Conservation (phyloP, 768 basidiomycete species). For the Mycena indigotica region DNA sequence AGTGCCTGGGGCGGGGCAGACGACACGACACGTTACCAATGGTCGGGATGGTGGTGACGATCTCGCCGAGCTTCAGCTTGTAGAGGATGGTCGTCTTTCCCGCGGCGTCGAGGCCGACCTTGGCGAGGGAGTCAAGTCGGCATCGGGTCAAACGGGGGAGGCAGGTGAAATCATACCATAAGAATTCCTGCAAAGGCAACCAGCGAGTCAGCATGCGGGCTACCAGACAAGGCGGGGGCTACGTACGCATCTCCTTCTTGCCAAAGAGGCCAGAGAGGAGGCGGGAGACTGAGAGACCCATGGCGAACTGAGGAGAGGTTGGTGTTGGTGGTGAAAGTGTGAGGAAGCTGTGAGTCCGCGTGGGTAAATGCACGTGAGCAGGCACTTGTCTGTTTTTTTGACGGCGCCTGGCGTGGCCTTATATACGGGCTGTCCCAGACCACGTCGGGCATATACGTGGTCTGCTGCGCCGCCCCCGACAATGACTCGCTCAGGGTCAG, state of each 20-base stretch:
- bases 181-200: slow-evolving; percentile 76
- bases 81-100: slow-evolving; percentile 99
- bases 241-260: slow-evolving; percentile 99
- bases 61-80: slow-evolving; percentile 99
- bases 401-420: not conserved
- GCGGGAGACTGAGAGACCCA: slow-evolving; percentile 79
- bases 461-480: not conserved
- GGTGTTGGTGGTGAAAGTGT: not conserved
- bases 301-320: slow-evolving; percentile 34
- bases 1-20: slow-evolving; percentile 16
- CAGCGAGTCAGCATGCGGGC: slow-evolving; percentile 31
- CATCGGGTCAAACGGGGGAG: slow-evolving; percentile 12
- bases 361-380: not conserved
- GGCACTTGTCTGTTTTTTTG: not conserved
- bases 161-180: slow-evolving; percentile 63
- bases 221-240: slow-evolving; percentile 26
- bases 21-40: slow-evolving; percentile 70
- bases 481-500: not conserved
- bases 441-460: slow-evolving; percentile 11
- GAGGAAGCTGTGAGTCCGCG: slow-evolving; percentile 4
- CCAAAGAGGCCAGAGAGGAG: slow-evolving; percentile 87
- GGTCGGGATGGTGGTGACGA: slow-evolving; percentile 99
- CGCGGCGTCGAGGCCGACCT: slow-evolving; percentile 99
- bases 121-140: slow-evolving; percentile 9
- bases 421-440: not conserved